phyloP scores from a whole-genome alignment of 805 yeast genomes.

The Lipomyces sp. region DNA sequence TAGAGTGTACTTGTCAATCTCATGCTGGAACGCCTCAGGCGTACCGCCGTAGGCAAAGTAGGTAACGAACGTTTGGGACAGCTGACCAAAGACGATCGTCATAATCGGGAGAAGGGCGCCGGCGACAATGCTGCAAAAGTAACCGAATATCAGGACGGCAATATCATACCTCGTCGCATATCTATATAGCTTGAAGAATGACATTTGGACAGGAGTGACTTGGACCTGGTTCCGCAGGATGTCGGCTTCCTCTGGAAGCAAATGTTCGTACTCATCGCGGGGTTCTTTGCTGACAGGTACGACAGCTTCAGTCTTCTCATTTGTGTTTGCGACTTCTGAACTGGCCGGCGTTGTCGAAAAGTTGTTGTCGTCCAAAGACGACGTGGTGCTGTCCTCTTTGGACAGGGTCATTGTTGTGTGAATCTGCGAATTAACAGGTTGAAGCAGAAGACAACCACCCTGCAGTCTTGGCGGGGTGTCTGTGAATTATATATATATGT shows the following conservation, averaged over 20 bases:
- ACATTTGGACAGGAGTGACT: conserved; percentile 36
- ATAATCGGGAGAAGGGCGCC: conserved; percentile 48
- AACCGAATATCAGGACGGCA: conserved; percentile 41
- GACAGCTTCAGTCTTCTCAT: not conserved
- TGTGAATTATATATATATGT: too few relatives aligned
- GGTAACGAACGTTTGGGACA: conserved; percentile 47
- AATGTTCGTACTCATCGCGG: conserved; percentile 31
- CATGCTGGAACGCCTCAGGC: conserved; percentile 28
- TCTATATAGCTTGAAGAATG: conserved; percentile 42
- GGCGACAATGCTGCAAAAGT: conserved; percentile 38
- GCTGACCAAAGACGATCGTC: conserved; percentile 49
- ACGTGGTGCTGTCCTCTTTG: not conserved
- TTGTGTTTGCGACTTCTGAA: not conserved
- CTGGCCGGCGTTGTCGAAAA: not conserved
- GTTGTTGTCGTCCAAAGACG: not conserved
- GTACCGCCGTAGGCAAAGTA: conserved; percentile 41
- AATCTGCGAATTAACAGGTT: not conserved
- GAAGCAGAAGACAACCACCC: not conserved
- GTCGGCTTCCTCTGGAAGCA: conserved; percentile 44
- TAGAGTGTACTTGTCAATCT: conserved; percentile 19
- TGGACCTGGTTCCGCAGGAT: conserved; percentile 46
- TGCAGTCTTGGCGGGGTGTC: too few relatives aligned
- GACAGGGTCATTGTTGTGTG: not conserved
- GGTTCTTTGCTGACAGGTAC: not conserved
- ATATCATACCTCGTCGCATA: conserved; percentile 44